phyloP scores from a whole-genome alignment of 2,329 filamentous ascomycete species.

The Pezicula radicicola region DNA sequence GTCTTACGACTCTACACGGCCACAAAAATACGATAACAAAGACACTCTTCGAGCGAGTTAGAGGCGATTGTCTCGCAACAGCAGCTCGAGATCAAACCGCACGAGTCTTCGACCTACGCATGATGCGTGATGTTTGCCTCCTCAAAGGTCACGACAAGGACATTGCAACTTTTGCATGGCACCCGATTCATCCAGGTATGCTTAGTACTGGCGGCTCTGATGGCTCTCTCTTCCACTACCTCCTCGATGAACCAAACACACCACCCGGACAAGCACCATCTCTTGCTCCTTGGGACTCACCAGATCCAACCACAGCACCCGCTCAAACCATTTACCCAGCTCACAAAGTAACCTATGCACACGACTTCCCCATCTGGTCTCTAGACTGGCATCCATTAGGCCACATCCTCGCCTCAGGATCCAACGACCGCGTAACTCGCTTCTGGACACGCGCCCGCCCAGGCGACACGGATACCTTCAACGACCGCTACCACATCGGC shows the following conservation, averaged over 20 bases:
- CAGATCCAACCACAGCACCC: conserved; percentile 75
- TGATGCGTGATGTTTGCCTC: conserved; percentile 97
- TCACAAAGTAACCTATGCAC: conserved; percentile 81
- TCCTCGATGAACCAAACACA: conserved; percentile 92
- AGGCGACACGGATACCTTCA: conserved; percentile 79
- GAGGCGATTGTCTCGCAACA: conserved; percentile 82
- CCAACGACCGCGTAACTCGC: conserved; percentile 92
- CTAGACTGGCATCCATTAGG: conserved; percentile 97
- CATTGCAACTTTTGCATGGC: conserved; percentile 88
- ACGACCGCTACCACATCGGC: conserved; percentile 93
- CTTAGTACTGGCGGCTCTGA: conserved; percentile 89
- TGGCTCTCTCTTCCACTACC: conserved; percentile 86
- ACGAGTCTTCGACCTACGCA: conserved; percentile 88
- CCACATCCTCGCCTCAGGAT: conserved; percentile 91
- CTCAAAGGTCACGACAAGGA: conserved; percentile 96
- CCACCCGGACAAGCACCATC: conserved; percentile 70
- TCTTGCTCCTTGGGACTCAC: conserved; percentile 79
- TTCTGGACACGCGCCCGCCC: conserved; percentile 94
- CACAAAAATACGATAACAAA: conserved; percentile 98
- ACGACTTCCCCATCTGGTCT: conserved; percentile 96
- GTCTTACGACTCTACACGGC: conserved; percentile 88
- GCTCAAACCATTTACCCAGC: conserved; percentile 91
- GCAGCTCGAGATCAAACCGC: conserved; percentile 92
- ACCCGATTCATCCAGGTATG: conserved; percentile 85
- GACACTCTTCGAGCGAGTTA: conserved; percentile 82